Percentiles rank a stretch among this genome's conserved stretches.
These are phyloP conservation scores for Podospora pseudopauciseta DNA, from an alignment of 495 filamentous ascomycete species.

Conservation along the genomic window DNA sequence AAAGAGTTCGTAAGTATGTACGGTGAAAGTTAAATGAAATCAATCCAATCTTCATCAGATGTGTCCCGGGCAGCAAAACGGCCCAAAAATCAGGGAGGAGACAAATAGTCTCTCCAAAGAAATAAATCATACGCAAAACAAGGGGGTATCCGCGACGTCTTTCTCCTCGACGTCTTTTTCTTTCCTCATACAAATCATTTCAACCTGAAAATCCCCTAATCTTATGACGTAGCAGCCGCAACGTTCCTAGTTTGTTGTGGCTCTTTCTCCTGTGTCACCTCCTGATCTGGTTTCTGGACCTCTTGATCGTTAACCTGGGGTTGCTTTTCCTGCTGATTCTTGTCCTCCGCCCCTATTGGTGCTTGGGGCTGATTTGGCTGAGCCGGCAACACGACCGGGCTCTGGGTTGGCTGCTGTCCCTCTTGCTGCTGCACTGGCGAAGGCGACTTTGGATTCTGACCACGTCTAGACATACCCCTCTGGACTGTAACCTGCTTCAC, in stretches of 20 bases:
- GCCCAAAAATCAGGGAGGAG: neutral
- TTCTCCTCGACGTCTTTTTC: neutral
- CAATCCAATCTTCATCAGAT: neutral
- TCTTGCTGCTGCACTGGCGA: neutral
- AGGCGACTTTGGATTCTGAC: neutral
- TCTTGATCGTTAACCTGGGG: neutral
- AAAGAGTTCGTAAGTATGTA: neutral
- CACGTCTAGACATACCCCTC: conserved; percentile 3
- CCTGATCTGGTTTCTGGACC: neutral
- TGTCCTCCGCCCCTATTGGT: neutral
- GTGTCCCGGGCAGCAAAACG: neutral
- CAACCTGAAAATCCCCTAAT: neutral
- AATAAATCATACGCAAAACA: neutral
- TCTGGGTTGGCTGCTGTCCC: neutral
- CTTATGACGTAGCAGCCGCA: neutral
- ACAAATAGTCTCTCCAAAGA: neutral
- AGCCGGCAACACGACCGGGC: neutral
- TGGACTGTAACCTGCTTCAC: conserved; percentile 12
- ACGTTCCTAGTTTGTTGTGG: neutral
- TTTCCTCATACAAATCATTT: neutral
- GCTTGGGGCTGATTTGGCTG: neutral
- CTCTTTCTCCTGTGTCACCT: neutral
- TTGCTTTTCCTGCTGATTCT: neutral
- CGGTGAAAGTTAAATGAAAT: neutral
- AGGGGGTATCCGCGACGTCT: neutral